Evolutionary conservation across 345 rosid species (phyloP).

Genomic region (Ceriops tagal): DNA sequence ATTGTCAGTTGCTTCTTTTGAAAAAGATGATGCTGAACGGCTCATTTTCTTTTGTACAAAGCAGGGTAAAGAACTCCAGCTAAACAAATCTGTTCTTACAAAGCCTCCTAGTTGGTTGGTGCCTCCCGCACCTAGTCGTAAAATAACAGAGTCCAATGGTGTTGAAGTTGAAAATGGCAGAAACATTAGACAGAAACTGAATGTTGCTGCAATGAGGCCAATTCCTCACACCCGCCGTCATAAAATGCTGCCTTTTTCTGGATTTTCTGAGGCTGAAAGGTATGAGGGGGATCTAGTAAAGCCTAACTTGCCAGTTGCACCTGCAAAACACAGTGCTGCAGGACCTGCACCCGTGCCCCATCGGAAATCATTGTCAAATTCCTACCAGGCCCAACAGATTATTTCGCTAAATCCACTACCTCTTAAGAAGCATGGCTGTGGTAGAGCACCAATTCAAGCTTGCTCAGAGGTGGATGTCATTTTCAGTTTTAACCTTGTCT

Average conservation of each 20-base stretch:
- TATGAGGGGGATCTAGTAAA: slow-evolving; percentile 69
- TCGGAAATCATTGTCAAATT: slow-evolving; percentile 72
- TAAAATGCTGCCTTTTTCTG: slow-evolving; percentile 78
- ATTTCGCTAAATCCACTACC: slow-evolving; percentile 90
- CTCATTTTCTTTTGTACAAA: slow-evolving; percentile 71
- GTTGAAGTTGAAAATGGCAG: slow-evolving; percentile 56
- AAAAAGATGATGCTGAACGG: slow-evolving; percentile 90
- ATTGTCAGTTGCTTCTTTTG: slow-evolving; percentile 91
- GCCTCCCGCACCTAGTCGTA: slow-evolving; percentile 77
- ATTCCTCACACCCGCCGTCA: slow-evolving; percentile 75
- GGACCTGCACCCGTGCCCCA: slow-evolving; percentile 56
- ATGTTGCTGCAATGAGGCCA: slow-evolving; percentile 83
- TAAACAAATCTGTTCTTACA: slow-evolving; percentile 29
- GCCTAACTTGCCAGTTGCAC: slow-evolving; percentile 52
- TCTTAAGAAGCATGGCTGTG: slow-evolving; percentile 96
- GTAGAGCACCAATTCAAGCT: slow-evolving; percentile 84
- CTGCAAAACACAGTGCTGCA: slow-evolving; percentile 53
- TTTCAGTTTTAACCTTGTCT: not conserved
- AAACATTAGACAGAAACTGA: slow-evolving; percentile 41
- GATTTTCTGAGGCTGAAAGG: slow-evolving; percentile 66
- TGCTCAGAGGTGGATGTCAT: slow-evolving; percentile 79
- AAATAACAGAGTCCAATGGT: slow-evolving; percentile 42
- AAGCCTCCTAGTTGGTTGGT: slow-evolving; percentile 71
- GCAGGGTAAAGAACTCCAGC: slow-evolving; percentile 39
- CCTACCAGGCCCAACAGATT: slow-evolving; percentile 86